A percentile compares a stretch with the other conserved stretches of the same genome.
These are phyloP conservation scores for Excoecaria cochinchinensis DNA, from an alignment of 345 rosid genomes.

Conservation along the genomic window DNA sequence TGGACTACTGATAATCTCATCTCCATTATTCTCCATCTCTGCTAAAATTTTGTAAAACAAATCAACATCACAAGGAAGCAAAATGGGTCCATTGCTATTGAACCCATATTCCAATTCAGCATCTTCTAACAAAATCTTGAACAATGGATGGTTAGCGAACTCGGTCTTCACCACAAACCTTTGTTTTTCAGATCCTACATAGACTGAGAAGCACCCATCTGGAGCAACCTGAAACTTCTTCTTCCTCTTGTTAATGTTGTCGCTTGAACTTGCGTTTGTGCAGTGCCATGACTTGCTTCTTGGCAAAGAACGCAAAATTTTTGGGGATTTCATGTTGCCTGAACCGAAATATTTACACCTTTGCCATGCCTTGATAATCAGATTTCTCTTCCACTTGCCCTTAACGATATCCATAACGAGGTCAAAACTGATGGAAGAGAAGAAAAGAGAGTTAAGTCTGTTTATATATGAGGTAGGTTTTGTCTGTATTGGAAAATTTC, in stretches of 20 bases:
- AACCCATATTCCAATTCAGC: constrained; percentile 71
- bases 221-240: constrained; percentile 35
- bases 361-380: constrained; percentile 19
- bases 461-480: too few relatives aligned
- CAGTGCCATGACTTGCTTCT: constrained; percentile 24
- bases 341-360: constrained; percentile 12
- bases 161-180: constrained; percentile 53
- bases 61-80: constrained; percentile 74
- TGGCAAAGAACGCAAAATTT: neutral
- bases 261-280: neutral
- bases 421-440: too few relatives aligned
- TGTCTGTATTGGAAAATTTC: too few relatives aligned
- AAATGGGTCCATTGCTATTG: constrained; percentile 56
- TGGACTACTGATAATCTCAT: constrained; percentile 9
- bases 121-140: constrained; percentile 69
- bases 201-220: constrained; percentile 67
- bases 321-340: neutral
- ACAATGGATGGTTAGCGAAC: constrained; percentile 62
- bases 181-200: constrained; percentile 61
- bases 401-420: constrained; percentile 15
- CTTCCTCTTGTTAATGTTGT: neutral
- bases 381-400: constrained; percentile 15
- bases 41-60: constrained; percentile 56
- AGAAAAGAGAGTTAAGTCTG: too few relatives aligned
- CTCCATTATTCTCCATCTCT: constrained; percentile 42